Evolutionary conservation across 495 filamentous ascomycete species (phyloP).

Genomic region (Ramalina intermedia): DNA sequence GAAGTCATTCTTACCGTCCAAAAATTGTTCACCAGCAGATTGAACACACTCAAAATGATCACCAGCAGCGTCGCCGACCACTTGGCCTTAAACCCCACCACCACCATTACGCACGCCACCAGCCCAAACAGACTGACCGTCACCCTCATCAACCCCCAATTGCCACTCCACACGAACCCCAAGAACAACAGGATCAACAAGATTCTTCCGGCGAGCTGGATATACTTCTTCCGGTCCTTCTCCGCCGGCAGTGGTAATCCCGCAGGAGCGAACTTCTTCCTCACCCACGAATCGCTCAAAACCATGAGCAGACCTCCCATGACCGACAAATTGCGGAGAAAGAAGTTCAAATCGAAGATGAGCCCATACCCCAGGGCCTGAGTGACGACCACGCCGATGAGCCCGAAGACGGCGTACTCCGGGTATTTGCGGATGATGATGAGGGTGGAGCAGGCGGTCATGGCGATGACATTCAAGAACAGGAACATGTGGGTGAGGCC

Average conservation of each 20-base stretch:
- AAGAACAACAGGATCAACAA: slow-evolving; percentile 93
- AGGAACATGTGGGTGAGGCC: slow-evolving; percentile 93
- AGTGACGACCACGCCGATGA: slow-evolving; percentile 83
- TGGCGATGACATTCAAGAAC: slow-evolving; percentile 76
- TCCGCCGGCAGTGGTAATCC: slow-evolving; percentile 88
- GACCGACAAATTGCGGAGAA: slow-evolving; percentile 94
- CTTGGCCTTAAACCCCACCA: slow-evolving; percentile 99
- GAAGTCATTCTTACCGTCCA: slow-evolving; percentile 68
- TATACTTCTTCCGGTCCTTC: slow-evolving; percentile 99
- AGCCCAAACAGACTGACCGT: slow-evolving; percentile 69
- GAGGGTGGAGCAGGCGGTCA: slow-evolving; percentile 66
- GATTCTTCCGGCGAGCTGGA: slow-evolving; percentile 93
- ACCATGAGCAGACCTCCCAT: slow-evolving; percentile 97
- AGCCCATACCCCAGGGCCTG: slow-evolving; percentile 95
- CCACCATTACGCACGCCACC: slow-evolving; percentile 93
- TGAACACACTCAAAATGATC: slow-evolving; percentile 89
- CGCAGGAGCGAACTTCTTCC: slow-evolving; percentile 92
- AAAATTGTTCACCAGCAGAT: slow-evolving; percentile 97
- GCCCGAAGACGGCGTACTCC: slow-evolving; percentile 79
- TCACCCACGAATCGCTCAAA: slow-evolving; percentile 91
- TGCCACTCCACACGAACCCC: slow-evolving; percentile 87
- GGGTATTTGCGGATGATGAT: slow-evolving; percentile 86
- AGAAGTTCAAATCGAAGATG: slow-evolving; percentile 99
- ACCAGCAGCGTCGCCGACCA: slow-evolving; percentile 91
- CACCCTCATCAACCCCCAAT: slow-evolving; percentile 79